Conservation (phyloP, 495 filamentous ascomycete species). For the Astrocystis sublimbata region DNA sequence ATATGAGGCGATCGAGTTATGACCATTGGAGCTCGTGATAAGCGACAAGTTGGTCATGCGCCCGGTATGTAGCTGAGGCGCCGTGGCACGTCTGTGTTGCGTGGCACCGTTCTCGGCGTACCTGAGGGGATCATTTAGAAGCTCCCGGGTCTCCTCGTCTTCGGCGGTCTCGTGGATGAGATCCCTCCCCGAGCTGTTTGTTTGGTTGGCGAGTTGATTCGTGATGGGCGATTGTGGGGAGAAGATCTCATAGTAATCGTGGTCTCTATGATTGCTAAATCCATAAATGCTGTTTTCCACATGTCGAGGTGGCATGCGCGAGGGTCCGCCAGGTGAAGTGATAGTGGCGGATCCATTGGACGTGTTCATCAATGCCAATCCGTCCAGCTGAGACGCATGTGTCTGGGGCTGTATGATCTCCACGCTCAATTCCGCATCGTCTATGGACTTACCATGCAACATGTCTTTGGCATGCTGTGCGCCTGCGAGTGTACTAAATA, state of each 20-base stretch:
- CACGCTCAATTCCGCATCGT: conserved; percentile 76
- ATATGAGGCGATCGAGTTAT: conserved; percentile 55
- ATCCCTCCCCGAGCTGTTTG: conserved; percentile 74
- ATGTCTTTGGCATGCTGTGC: conserved; percentile 76
- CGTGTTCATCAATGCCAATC: conserved; percentile 33
- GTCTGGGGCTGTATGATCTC: conserved; percentile 65
- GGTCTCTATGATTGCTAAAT: conserved; percentile 62
- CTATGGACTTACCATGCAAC: conserved; percentile 80
- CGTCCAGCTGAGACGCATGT: no score
- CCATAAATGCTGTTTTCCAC: conserved; percentile 77
- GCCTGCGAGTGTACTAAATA: conserved; percentile 67
- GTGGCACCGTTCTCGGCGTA: conserved; percentile 77
- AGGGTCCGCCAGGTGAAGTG: conserved; percentile 55
- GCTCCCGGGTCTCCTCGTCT: conserved; percentile 79
- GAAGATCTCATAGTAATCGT: conserved; percentile 68
- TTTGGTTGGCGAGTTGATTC: conserved; percentile 68
- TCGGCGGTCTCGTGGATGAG: conserved; percentile 80
- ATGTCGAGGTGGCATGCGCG: conserved; percentile 74
- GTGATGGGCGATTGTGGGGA: conserved; percentile 82
- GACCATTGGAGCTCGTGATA: conserved; percentile 49
- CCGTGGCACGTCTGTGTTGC: conserved; percentile 67
- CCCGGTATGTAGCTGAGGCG: conserved; percentile 69
- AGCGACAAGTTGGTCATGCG: conserved; percentile 72
- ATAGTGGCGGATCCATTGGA: conserved; percentile 56
- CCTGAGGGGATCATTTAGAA: conserved; percentile 80